These are phyloP conservation scores for Ophiostoma perfectum DNA, from an alignment of 2,329 filamentous ascomycete species.

Conservation along the genomic window DNA sequence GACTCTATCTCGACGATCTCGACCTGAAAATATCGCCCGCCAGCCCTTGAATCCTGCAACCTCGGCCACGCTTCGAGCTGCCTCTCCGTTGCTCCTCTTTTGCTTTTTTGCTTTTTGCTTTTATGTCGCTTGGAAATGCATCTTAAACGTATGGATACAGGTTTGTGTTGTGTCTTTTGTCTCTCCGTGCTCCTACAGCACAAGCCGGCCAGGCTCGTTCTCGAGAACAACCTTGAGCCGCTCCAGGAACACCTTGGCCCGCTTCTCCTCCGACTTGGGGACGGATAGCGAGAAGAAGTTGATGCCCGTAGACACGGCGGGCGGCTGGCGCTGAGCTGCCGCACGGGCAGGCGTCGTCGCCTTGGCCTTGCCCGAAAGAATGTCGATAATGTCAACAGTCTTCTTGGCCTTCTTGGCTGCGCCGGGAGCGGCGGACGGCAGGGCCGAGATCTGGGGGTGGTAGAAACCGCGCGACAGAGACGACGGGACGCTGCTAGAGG, in stretches of 20 bases:
- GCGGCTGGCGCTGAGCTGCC: constrained; percentile 21
- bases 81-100: neutral
- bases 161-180: neutral
- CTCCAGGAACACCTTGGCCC: constrained; percentile 76
- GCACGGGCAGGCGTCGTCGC: constrained; percentile 19
- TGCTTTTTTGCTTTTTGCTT: neutral
- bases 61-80: neutral
- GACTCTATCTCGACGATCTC: neutral
- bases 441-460: constrained; percentile 62
- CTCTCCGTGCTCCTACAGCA: constrained; percentile 42
- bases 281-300: constrained; percentile 82
- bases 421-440: constrained; percentile 41
- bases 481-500: neutral
- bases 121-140: constrained; percentile 6
- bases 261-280: constrained; percentile 71
- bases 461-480: constrained; percentile 54
- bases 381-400: constrained; percentile 69
- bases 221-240: constrained; percentile 80
- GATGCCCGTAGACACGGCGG: constrained; percentile 49
- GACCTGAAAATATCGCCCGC: neutral
- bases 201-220: constrained; percentile 68
- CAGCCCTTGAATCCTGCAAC: neutral
- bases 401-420: constrained; percentile 21
- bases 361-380: constrained; percentile 38
- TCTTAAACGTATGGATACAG: constrained; percentile 6